Evolutionary conservation across 306 rosid genomes (phyloP).

Genomic region (Sphenostylis stenocarpa): DNA sequence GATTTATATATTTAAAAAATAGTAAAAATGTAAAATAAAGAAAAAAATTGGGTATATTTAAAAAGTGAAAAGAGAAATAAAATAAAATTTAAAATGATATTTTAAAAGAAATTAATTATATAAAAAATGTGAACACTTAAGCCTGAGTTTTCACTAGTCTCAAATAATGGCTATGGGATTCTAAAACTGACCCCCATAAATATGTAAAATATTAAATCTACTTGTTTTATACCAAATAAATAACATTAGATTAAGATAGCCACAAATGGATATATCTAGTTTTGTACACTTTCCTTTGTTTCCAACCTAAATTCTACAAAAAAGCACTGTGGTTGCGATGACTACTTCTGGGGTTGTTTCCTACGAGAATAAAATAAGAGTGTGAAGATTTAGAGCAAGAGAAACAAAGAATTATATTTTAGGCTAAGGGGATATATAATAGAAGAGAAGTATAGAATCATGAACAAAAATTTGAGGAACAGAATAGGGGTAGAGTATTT

Average conservation of each 20-base stretch:
- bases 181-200: neutral
- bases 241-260: neutral
- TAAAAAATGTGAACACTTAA: no score
- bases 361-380: neutral
- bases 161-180: neutral
- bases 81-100: no score
- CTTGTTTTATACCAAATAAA: neutral
- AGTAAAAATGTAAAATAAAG: no score
- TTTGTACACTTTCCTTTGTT: neutral
- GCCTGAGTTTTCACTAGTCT: no score
- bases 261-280: neutral
- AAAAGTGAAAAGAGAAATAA: no score
- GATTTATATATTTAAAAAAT: no score
- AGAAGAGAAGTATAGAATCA: neutral
- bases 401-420: neutral
- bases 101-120: no score
- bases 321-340: neutral
- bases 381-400: neutral
- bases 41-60: no score
- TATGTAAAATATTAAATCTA: neutral
- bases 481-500: neutral
- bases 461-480: neutral
- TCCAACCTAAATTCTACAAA: neutral
- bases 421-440: neutral
- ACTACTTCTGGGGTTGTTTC: neutral